Base-by-base conservation (phyloP, 768 basidiomycete species). In the Gautieria morchelliformis region DNA sequence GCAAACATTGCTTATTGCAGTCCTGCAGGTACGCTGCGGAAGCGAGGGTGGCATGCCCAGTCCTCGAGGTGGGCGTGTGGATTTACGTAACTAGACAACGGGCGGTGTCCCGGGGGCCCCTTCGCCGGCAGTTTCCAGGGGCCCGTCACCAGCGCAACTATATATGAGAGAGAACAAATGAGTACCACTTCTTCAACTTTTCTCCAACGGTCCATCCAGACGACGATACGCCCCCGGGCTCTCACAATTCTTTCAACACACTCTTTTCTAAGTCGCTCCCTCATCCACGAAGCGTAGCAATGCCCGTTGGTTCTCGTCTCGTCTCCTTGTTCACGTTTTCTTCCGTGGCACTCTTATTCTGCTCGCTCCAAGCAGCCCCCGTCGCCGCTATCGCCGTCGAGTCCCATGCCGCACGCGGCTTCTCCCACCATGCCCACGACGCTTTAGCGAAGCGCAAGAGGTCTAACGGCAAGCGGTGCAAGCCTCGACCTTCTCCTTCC, bases 321-420 rank as follows among this genome's bases (percentile, higher is more conserved):
- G 64, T 85, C 65, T 78, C 77, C 64, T 68, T 88, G 59, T 27
- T 89, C 53, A 78, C 85, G 20, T 60, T 89, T 41, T 72, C 80
- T 15, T 72, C 82, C 24, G 65, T 89, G 53, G 78, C 82, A 20
- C 63, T 88, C 60, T 58, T 87, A 59, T 73, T 78, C 48, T 72
- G 74, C 62, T 76, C 81, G 6, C 74, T 78, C 56, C 73, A 65
- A 33, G 66, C 79, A 0, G 57, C 72, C 7, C 74, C 77, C 22
- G 80, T 72, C 41, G 73, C 72, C 61, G 87, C 86, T 7, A 72
- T 89, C 51, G 75, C 74, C 5, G 62, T 76, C 75, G 19, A 65
- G 66, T 56, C 67, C 53, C 63, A 74, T 63, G 65, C 74, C 39
- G 77, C 70, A 48, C 79, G 84, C 61, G 72, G 77, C 61, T 56